Conservation (phyloP, 75 land plant genomes). For the Cunninghamia lanceolata region DNA sequence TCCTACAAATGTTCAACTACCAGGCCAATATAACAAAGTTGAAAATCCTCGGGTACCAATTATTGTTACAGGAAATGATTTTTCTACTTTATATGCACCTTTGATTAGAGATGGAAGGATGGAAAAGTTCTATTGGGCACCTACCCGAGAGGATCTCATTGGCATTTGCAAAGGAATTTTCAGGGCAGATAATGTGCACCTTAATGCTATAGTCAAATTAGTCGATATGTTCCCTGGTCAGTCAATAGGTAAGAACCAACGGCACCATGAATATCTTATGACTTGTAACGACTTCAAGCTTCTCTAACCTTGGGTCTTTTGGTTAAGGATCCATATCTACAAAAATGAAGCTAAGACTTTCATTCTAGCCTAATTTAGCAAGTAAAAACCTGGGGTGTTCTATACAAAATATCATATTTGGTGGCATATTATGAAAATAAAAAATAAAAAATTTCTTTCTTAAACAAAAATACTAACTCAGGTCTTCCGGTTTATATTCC, state of each 20-base stretch:
- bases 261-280: not conserved
- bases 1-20: slow-evolving; percentile 48
- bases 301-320: not conserved
- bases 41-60: slow-evolving; percentile 43
- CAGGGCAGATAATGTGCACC: slow-evolving; percentile 25
- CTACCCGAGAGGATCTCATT: slow-evolving; percentile 41
- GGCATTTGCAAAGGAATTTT: slow-evolving; percentile 46
- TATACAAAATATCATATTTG: not conserved
- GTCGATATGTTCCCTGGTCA: slow-evolving; percentile 47
- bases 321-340: not conserved
- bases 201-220: slow-evolving; percentile 19
- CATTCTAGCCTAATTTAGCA: not conserved
- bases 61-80: slow-evolving; percentile 50
- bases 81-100: slow-evolving; percentile 54
- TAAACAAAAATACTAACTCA: not conserved
- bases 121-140: slow-evolving; percentile 65
- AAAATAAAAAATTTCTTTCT: not conserved
- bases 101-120: slow-evolving; percentile 50
- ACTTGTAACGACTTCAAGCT: not conserved
- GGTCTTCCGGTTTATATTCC: not conserved
- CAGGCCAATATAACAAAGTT: slow-evolving; percentile 47
- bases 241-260: slow-evolving; percentile 9
- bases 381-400: not conserved
- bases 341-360: not conserved
- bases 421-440: not conserved